Evolutionary conservation across 2,329 filamentous ascomycete genomes (phyloP).

Genomic region (Ceratocystis colombiana): DNA sequence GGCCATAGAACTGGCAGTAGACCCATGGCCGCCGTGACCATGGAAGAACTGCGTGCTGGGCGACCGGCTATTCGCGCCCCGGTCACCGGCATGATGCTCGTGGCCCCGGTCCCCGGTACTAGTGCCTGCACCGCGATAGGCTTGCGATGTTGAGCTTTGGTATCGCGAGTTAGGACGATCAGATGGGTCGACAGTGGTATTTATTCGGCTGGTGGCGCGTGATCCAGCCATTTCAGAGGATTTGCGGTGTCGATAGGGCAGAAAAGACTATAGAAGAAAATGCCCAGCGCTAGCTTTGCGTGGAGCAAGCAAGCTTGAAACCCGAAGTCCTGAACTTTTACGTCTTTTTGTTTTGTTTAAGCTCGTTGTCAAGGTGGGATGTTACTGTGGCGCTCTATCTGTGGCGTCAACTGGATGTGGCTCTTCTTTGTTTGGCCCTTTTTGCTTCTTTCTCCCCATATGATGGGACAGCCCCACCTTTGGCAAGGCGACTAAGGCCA

Average conservation of each 20-base stretch:
- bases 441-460: neutral
- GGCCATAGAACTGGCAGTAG: neutral
- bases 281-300: too few relatives aligned
- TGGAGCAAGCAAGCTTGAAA: too few relatives aligned
- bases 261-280: too few relatives aligned
- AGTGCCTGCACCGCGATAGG: constrained; percentile 32
- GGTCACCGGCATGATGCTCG: constrained; percentile 16
- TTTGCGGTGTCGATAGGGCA: neutral
- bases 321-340: neutral
- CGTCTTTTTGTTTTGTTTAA: constrained; percentile 8
- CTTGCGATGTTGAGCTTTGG: constrained; percentile 20
- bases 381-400: constrained; percentile 15
- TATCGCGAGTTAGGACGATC: constrained; percentile 23
- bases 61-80: constrained; percentile 32
- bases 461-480: constrained; percentile 18
- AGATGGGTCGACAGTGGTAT: constrained; percentile 17
- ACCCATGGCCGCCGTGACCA: neutral
- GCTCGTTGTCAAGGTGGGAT: constrained; percentile 17
- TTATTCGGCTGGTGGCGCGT: constrained; percentile 25
- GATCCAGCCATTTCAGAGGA: constrained; percentile 24
- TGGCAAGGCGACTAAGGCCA: constrained; percentile 19
- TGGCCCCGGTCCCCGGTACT: constrained; percentile 29
- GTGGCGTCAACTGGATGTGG: constrained; percentile 8
- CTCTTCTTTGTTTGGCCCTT: neutral
- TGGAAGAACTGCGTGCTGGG: constrained; percentile 30